Percentiles rank a stretch among this genome's conserved stretches.
Evolutionary conservation across 164 flowering plant genomes (phyloP).

Genomic region (Hamamelis virginiana): DNA sequence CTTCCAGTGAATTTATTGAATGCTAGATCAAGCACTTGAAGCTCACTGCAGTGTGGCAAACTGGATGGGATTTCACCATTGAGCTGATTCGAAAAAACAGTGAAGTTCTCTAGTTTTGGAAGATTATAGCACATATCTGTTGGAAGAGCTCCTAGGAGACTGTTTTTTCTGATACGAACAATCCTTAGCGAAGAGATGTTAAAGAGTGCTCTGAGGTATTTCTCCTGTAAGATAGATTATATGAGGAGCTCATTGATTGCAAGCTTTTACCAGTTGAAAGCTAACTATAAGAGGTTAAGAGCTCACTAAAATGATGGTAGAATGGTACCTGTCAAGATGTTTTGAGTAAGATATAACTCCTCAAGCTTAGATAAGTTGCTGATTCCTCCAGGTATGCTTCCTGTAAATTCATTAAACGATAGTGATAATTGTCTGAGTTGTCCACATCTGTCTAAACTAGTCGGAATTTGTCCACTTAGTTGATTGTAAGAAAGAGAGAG

Average conservation of each 20-base stretch:
- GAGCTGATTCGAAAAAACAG: constrained; percentile 12
- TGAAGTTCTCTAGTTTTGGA: constrained; percentile 4
- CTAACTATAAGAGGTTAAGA: too few relatives aligned
- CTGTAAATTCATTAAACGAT: constrained; percentile 9
- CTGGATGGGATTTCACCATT: constrained; percentile 13
- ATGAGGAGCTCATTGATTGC: neutral
- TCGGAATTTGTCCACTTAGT: neutral
- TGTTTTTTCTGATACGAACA: neutral
- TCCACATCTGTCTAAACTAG: constrained; percentile 2
- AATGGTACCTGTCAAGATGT: constrained; percentile 12
- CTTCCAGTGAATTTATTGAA: constrained; percentile 21
- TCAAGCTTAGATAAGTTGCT: constrained; percentile 10
- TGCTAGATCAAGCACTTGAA: constrained; percentile 6
- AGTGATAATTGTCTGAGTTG: neutral
- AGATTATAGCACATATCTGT: neutral
- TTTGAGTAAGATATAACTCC: neutral
- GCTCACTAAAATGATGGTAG: too few relatives aligned
- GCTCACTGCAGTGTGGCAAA: constrained; percentile 9
- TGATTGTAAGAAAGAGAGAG: neutral
- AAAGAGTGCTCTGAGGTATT: constrained; percentile 5
- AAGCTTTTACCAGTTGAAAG: neutral
- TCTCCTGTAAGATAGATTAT: neutral
- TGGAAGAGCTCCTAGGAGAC: neutral
- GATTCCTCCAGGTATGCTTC: constrained; percentile 15
- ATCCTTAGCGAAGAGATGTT: constrained; percentile 3